A percentile compares a stretch with the other conserved stretches of the same genome.
These are phyloP conservation scores for Colletotrichum kahawae DNA, from an alignment of 2,329 filamentous ascomycete species.

Conservation along the genomic window DNA sequence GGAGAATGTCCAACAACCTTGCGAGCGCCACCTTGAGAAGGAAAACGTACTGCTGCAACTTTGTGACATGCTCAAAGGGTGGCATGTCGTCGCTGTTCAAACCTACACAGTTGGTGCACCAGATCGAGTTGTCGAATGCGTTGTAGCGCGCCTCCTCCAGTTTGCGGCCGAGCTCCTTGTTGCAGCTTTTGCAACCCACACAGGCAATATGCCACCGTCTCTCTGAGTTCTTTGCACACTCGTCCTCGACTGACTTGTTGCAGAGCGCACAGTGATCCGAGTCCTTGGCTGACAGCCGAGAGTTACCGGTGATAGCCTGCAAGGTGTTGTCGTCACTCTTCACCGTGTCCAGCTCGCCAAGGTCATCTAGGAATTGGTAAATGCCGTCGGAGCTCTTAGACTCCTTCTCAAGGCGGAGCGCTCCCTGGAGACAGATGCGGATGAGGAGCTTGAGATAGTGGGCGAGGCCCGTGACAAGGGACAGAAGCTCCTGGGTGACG, in stretches of 20 bases:
- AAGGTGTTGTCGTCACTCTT: constrained; percentile 73
- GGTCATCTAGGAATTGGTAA: constrained; percentile 81
- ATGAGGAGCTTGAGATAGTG: constrained; percentile 98
- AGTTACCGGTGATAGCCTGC: constrained; percentile 69
- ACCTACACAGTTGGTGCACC: constrained; percentile 72
- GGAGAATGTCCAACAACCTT: constrained; percentile 83
- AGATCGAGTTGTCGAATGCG: constrained; percentile 68
- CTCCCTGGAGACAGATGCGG: constrained; percentile 92
- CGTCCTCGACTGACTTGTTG: constrained; percentile 89
- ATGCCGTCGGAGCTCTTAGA: constrained; percentile 75
- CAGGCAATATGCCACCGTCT: constrained; percentile 86
- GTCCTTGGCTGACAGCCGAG: constrained; percentile 72
- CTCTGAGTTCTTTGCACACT: constrained; percentile 79
- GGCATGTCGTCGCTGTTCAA: constrained; percentile 56
- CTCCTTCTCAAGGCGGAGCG: constrained; percentile 89
- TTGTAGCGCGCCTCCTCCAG: constrained; percentile 76
- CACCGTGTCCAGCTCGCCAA: constrained; percentile 81
- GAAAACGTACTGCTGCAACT: constrained; percentile 94
- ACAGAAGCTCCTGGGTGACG: constrained; percentile 97
- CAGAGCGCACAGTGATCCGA: constrained; percentile 87
- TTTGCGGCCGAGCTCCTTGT: constrained; percentile 69
- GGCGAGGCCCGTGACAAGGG: constrained; percentile 91
- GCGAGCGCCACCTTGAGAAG: constrained; percentile 90
- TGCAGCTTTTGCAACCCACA: constrained; percentile 73
- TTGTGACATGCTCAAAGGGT: constrained; percentile 77